Evolutionary conservation across 371 early-diverging fungal species (phyloP).

Genomic region (Lichtheimia ornata): DNA sequence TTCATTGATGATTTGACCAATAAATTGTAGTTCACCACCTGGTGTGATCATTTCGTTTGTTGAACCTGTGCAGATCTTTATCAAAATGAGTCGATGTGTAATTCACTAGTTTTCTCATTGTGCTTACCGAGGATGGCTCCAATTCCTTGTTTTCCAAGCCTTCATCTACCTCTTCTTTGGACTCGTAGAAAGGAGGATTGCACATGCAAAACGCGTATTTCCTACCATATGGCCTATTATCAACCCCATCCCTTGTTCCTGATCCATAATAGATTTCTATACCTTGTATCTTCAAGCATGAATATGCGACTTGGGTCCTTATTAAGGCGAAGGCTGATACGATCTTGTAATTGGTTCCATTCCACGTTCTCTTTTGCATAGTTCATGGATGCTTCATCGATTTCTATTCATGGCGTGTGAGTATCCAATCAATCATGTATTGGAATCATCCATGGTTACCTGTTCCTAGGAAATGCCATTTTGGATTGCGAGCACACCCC

Average conservation of each 20-base stretch:
- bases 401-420: constrained; percentile 36
- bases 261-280: neutral
- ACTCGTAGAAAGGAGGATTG: constrained; percentile 75
- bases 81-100: neutral
- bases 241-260: neutral
- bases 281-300: constrained; percentile 19
- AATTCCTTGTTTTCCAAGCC: constrained; percentile 40
- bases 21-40: constrained; percentile 70
- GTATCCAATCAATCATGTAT: neutral
- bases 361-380: constrained; percentile 60
- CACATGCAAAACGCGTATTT: constrained; percentile 70
- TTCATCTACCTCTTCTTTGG: constrained; percentile 44
- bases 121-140: constrained; percentile 51
- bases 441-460: constrained; percentile 25
- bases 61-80: constrained; percentile 59
- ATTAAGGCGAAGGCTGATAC: constrained; percentile 48
- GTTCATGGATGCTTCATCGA: constrained; percentile 48
- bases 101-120: neutral
- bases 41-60: constrained; percentile 62
- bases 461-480: constrained; percentile 62
- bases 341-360: constrained; percentile 45
- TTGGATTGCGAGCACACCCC: constrained; percentile 46
- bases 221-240: neutral
- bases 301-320: constrained; percentile 30
- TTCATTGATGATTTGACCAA: constrained; percentile 57